Base-by-base conservation (phyloP, 805 yeast genomes). In the Hanseniaspora singularis region DNA sequence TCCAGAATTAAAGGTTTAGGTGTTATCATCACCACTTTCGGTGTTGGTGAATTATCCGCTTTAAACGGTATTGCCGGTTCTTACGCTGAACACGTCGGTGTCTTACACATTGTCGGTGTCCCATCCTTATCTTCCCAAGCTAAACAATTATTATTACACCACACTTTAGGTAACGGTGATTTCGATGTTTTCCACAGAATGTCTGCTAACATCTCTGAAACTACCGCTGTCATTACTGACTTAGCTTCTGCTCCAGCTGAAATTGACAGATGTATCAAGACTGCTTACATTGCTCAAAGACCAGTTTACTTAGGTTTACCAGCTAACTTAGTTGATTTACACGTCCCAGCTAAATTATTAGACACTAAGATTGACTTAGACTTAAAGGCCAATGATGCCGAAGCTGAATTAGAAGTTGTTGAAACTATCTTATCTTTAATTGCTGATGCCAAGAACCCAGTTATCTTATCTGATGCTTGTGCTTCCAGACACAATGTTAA, bases 41-140 rank as follows among this genome's bases (percentile, higher is more conserved):
- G 95, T 66, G 95, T 84, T 49, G 95, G 95, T 63, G 95, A 83
- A 64, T 71, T 83, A 59, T 73, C 82, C 24, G 89, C 94, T 11
- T 69, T 83, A 57, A 83, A 83, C 64, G 94, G 92, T 57, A 73
- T 85, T 60, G 94, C 88, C 38, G 95, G 95, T 56, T 71, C 92
- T 45, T 84, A 77, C 66, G 88, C 94, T 53, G 94, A 85, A 65
- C 94, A 84, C 65, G 88, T 85, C 52, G 92, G 92, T 56, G 64
- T 83, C 54, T 66, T 84, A 53, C 94, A 84, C 66, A 74, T 84
- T 55, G 94, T 84, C 37, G 95, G 95, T 62, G 82, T 81, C 49
- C 94, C 95, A 53, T 77, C 89, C 47, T 69, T 76, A 57, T 68
- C 79, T 27, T 74, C 94, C 33, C 85, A 79, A 61, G 75, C 80